phyloP scores from a whole-genome alignment of 257 asterid species.

The Plantago ovata region DNA sequence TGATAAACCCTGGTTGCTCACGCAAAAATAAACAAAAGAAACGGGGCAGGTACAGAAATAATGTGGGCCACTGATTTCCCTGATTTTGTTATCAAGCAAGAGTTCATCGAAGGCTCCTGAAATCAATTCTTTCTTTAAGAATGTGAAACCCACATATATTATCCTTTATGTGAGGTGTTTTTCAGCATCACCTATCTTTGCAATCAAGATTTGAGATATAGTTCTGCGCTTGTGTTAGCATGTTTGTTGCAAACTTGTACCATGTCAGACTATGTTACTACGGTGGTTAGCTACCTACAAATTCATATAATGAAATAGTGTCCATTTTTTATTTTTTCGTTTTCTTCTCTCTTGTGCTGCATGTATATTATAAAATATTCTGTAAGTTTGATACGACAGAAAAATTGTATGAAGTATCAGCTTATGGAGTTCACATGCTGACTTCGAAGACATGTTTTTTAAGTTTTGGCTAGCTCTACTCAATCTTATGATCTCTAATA shows the following conservation, averaged over 20 bases:
- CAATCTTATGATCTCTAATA: too few species aligned
- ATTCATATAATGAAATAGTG: background rate
- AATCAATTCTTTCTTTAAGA: too few species aligned
- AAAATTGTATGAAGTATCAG: background rate
- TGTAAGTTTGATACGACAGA: background rate
- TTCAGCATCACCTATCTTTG: background rate
- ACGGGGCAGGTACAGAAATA: background rate
- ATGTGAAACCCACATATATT: too few species aligned
- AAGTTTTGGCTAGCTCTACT: background rate
- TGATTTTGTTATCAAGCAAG: background rate
- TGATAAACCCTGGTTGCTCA: slow-evolving; percentile 23
- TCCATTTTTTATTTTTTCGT: background rate
- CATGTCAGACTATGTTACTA: background rate
- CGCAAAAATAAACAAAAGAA: background rate
- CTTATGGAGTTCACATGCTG: background rate
- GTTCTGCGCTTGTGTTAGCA: background rate
- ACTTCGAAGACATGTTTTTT: background rate
- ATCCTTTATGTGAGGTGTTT: too few species aligned
- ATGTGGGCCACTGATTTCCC: background rate
- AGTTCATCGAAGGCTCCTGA: background rate
- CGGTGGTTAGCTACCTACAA: background rate
- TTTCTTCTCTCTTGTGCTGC: background rate
- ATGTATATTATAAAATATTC: background rate
- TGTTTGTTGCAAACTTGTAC: slow-evolving; percentile 1
- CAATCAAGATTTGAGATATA: slow-evolving; percentile 7